A percentile compares a stretch with the other conserved stretches of the same genome.
Evolutionary conservation across 371 early-diverging fungal species (phyloP).

Genomic region (Zancudomyces culisetae): DNA sequence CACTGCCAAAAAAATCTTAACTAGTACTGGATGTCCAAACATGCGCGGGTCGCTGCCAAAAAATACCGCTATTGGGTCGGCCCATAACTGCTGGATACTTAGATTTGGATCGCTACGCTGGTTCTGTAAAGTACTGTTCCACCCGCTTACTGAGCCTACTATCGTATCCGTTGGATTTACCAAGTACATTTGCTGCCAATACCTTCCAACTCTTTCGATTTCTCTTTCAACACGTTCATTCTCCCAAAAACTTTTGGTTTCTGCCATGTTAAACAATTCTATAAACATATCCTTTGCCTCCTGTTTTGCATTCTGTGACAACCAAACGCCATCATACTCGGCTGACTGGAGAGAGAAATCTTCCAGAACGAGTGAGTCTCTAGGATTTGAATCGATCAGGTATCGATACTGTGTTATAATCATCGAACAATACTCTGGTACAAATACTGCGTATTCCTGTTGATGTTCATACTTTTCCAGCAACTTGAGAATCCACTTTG

Average conservation of each 20-base stretch:
- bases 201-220: too few species aligned
- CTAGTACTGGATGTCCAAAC: constrained; percentile 18
- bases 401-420: constrained; percentile 27
- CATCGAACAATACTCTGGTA: constrained; percentile 27
- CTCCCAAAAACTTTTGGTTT: not conserved
- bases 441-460: constrained; percentile 17
- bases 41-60: constrained; percentile 24
- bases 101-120: too few species aligned
- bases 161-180: constrained; percentile 25
- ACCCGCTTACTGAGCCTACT: constrained; percentile 18
- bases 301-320: not conserved
- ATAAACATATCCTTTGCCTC: not conserved
- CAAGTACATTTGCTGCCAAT: constrained; percentile 22
- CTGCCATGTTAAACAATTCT: not conserved
- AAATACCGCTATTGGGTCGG: constrained; percentile 26
- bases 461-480: too few species aligned
- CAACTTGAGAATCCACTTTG: constrained; percentile 17
- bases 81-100: constrained; percentile 25
- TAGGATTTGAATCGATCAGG: constrained; percentile 12
- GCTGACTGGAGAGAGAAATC: too few species aligned
- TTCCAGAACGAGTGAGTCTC: too few species aligned
- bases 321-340: too few species aligned
- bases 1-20: constrained; percentile 23
- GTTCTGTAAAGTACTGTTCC: constrained; percentile 10
- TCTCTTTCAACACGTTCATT: not conserved